Base-by-base conservation (phyloP, 2,329 filamentous ascomycete species). In the Bipolaris bicolor region DNA sequence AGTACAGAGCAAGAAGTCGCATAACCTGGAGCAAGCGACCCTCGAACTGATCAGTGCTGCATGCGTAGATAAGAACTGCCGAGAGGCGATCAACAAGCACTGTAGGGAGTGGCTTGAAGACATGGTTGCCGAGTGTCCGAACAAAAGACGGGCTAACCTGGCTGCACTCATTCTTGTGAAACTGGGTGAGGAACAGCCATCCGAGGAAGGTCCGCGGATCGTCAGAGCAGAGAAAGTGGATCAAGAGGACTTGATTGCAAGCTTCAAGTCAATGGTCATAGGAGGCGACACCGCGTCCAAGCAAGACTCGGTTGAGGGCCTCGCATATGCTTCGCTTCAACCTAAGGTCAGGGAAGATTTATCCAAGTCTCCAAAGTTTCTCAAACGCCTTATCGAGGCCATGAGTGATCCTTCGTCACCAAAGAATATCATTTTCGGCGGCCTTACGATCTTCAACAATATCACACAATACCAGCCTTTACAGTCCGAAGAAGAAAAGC, bases 31-130 rank as follows among this genome's bases (percentile, higher is more conserved):
- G 77, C 89, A 90, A 57, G 90, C 92, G 2, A 90, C 92, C 46
- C 78, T 99, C 65, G 91, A 97, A 70, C 87, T 99, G 79, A 83
- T 99, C 56, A 97, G 93, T 76, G 92, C 91, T 11, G 93, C 94
- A 6, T 97, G 92, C 76, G 90, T 97, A 77, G 90, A 96, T 72
- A 84, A 87, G 45, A 81, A 86, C 7, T 98, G 93, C 70, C 87
- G 95, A 20, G 90, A 93, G 64, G 90, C 90, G 7, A 90, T 98
- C 58, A 85, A 87, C 65, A 92, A 92, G 74, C 88, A 96, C 71
- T 97, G 94, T 75, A 82, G 86, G 31, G 87, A 91, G 54, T 98
- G 94, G 92, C 82, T 99, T 34, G 90, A 93, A 71, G 89, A 94
- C 67, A 86, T 96, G 51, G 86, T 96, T 52, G 88, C 88, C 63